Base-by-base conservation (phyloP, 352 stramenopile species). In the Vaucheria bursata region DNA sequence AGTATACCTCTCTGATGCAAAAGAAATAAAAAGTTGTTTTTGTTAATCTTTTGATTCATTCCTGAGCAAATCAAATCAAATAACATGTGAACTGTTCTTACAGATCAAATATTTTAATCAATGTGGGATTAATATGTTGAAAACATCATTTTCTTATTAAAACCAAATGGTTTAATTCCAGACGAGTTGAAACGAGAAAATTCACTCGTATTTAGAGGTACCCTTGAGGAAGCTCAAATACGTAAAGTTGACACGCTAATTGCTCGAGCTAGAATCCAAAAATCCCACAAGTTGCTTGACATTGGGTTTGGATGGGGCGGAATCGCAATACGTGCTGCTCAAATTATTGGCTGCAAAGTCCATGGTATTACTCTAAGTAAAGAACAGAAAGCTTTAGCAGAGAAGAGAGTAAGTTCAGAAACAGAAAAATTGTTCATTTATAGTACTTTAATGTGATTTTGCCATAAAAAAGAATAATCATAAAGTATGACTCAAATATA, bases 251-350 rank as follows among this genome's bases (percentile, higher is more conserved):
- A 94, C 68, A 88, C 86, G 31, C 79, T 93, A 1, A 82, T 91
- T 36, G 88, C 53, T 40, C 86, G 74, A 83, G 79, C 73, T 33
- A 73, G 79, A 29, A 35, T 84, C 18, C 67, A 66, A 2, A 77
- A 74, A 32, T 32, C 74, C 39, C 85, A 90, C 81, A 85, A 74
- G n/a, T 40, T 94, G 7, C 80, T 94, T 5, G 89, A 93, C 59
- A 90, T 93, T 85, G 89, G 88, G 40, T 93, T 91, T 79, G 89
- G 88, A 34, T 92, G 88, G 88, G 89, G 89, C 33, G 87, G 88
- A 36, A 75, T 93, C 1, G 87, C 84, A 0, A 80, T 93, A 35
- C 86, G 89, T 34, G 76, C 76, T 34, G 76, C 76, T 29, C 67
- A 81, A 52, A 84, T 74, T 8, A 72, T 84, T 31, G 87, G 88